A percentile compares a stretch with the other conserved stretches of the same genome.
Conservation (phyloP, 2,329 filamentous ascomycete genomes). For the Tolypocladium tropicale region DNA sequence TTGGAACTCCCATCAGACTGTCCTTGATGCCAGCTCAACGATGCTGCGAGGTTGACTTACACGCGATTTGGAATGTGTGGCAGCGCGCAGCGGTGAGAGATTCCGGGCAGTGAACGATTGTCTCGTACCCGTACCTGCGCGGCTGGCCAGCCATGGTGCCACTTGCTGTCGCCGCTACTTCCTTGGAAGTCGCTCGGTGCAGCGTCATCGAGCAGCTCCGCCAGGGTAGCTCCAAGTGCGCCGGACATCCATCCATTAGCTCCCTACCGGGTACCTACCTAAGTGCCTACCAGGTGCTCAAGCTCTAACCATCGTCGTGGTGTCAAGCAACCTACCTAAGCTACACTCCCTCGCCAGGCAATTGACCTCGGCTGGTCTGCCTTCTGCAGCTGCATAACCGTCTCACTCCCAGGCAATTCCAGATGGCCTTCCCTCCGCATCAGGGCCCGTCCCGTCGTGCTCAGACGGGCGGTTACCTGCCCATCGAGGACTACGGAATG, state of each 20-base stretch:
- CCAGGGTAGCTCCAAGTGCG: neutral
- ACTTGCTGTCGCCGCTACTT: neutral
- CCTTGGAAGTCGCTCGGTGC: neutral
- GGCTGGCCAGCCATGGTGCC: neutral
- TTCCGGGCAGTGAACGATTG: no score
- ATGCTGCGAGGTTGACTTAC: neutral
- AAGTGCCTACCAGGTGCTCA: no score
- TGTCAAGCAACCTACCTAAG: neutral
- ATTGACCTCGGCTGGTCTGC: neutral
- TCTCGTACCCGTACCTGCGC: neutral
- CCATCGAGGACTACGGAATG: conserved; percentile 69
- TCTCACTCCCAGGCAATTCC: neutral
- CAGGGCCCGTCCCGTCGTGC: conserved; percentile 20
- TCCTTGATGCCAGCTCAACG: neutral
- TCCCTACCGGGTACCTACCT: no score
- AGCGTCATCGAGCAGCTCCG: neutral
- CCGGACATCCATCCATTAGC: no score
- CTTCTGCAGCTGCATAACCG: neutral
- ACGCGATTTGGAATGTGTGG: neutral
- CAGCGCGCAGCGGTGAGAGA: neutral
- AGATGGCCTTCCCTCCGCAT: conserved; percentile 22
- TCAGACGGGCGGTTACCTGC: conserved; percentile 39
- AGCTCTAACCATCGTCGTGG: neutral
- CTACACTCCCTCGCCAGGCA: neutral
- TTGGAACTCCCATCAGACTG: no score